Conservation (phyloP, 345 rosid species). For the Durio zibethinus region DNA sequence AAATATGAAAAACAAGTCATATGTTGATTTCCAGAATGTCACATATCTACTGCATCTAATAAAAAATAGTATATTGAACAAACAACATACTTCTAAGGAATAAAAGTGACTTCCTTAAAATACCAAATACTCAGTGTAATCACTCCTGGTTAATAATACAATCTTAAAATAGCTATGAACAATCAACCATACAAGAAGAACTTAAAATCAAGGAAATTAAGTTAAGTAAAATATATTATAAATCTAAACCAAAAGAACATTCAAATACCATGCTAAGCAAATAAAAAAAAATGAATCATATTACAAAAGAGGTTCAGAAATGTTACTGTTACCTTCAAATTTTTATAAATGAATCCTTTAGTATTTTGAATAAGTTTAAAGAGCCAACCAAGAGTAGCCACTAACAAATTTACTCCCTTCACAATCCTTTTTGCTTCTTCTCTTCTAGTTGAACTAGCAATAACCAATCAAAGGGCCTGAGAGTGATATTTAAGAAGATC, state of each 20-base stretch:
- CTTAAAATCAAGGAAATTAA: neutral
- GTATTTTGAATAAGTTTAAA: conserved; percentile 96
- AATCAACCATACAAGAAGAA: neutral
- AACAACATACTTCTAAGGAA: neutral
- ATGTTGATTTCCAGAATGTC: neutral
- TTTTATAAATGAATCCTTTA: conserved; percentile 76
- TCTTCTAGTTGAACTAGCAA: conserved; percentile 84
- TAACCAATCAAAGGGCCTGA: conserved; percentile 78
- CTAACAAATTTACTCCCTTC: conserved; percentile 80
- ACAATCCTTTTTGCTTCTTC: conserved; percentile 80
- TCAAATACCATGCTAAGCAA: neutral
- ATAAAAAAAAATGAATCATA: neutral
- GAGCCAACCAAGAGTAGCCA: conserved; percentile 97
- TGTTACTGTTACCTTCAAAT: conserved; percentile 58
- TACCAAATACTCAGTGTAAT: neutral
- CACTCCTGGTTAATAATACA: neutral
- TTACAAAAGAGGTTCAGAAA: neutral
- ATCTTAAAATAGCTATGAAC: neutral
- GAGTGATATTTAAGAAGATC: conserved; percentile 92
- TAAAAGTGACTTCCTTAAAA: neutral
- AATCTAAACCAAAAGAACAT: neutral
- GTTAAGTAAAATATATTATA: neutral
- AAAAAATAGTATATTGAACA: neutral
- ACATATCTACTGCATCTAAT: neutral
- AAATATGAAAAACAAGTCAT: neutral